A percentile compares a stretch with the other conserved stretches of the same genome.
Conservation (phyloP, 2,329 filamentous ascomycete genomes). For the Nemania serpens region DNA sequence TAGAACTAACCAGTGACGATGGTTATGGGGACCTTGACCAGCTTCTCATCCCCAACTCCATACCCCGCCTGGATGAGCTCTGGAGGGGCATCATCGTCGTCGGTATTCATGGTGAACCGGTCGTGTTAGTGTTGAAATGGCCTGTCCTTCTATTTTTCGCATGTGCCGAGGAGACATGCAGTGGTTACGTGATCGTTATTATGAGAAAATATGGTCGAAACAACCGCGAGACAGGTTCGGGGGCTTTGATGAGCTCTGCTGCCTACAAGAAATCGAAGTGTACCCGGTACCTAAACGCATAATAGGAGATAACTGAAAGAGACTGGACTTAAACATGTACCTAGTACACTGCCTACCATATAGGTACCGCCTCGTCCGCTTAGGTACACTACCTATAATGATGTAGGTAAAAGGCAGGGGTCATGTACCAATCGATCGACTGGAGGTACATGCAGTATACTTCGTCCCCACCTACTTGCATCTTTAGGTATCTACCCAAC, state of each 20-base stretch:
- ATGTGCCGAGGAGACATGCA: background rate
- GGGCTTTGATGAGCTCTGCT: too few species aligned
- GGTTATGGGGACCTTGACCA: constrained; percentile 77
- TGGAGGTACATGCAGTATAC: too few species aligned
- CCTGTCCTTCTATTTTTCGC: background rate
- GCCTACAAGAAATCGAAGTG: too few species aligned
- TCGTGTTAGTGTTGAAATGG: background rate
- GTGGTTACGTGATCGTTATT: background rate
- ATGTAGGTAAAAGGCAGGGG: too few species aligned
- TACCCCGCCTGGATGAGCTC: constrained; percentile 53
- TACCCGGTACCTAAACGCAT: too few species aligned
- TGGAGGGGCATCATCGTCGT: constrained; percentile 71
- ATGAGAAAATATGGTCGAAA: background rate
- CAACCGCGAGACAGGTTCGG: too few species aligned
- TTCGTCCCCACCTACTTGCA: too few species aligned
- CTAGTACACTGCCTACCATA: background rate
- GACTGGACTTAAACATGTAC: background rate
- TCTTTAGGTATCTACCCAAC: too few species aligned
- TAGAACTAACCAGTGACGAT: constrained; percentile 72
- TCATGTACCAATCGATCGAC: too few species aligned
- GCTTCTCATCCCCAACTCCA: constrained; percentile 50
- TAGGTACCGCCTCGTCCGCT: too few species aligned
- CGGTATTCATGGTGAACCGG: constrained; percentile 57
- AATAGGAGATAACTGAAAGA: background rate
- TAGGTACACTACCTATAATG: too few species aligned